Evolutionary conservation across 805 yeast species (phyloP).

Genomic region (Candida koratica): DNA sequence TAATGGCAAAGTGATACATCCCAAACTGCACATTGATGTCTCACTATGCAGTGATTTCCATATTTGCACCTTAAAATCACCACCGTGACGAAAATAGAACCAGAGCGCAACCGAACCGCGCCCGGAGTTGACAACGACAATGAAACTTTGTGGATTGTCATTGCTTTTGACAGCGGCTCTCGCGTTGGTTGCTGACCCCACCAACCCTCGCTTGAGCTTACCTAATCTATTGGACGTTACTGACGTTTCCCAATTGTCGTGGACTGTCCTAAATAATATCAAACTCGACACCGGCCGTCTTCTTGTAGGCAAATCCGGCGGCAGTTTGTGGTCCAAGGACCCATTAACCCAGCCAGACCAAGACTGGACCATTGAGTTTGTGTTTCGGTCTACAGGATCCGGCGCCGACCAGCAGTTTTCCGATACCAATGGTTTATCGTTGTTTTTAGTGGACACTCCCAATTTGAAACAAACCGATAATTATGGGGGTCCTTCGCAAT

Average conservation of each 20-base stretch:
- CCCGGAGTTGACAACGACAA: no score
- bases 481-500: slow-evolving; percentile 53
- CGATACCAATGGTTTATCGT: slow-evolving; percentile 51
- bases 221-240: slow-evolving; percentile 32
- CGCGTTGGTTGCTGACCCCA: no score
- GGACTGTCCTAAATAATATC: slow-evolving; percentile 56
- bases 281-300: slow-evolving; percentile 77
- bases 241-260: slow-evolving; percentile 23
- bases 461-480: slow-evolving; percentile 16
- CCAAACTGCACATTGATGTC: no score
- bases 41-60: no score
- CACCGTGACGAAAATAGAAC: no score
- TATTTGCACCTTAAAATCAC: no score
- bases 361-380: slow-evolving; percentile 57
- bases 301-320: slow-evolving; percentile 18
- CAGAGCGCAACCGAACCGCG: no score
- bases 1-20: no score
- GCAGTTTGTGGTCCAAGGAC: slow-evolving; percentile 21
- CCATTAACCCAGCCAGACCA: slow-evolving; percentile 16
- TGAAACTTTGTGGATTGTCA: no score
- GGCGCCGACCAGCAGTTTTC: slow-evolving; percentile 22
- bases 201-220: slow-evolving; percentile 20
- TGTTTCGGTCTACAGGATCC: slow-evolving; percentile 58
- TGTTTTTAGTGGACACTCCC: slow-evolving; percentile 37
- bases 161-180: no score